These are phyloP conservation scores for Aspergillus cejpii DNA, from an alignment of 2,329 filamentous ascomycete genomes.

Conservation along the genomic window DNA sequence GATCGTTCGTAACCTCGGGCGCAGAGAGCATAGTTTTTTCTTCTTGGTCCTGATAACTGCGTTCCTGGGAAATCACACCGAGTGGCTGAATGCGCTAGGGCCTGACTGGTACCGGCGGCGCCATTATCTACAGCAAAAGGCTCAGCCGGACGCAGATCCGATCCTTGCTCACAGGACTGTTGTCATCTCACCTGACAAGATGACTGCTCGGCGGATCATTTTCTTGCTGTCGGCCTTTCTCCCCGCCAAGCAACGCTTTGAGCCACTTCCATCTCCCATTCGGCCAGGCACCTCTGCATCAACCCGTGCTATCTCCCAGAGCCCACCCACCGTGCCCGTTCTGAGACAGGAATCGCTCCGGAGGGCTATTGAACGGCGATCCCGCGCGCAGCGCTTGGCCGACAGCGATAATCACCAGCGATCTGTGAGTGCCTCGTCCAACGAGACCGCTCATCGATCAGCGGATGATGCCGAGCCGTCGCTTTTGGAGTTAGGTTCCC, in stretches of 20 bases:
- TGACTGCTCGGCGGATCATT: slow-evolving; percentile 52
- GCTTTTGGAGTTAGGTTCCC: slow-evolving; percentile 19
- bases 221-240: slow-evolving; percentile 55
- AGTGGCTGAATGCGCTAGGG: slow-evolving; percentile 52
- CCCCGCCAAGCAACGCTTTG: slow-evolving; percentile 43
- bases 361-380: slow-evolving; percentile 48
- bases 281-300: slow-evolving; percentile 42
- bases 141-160: slow-evolving; percentile 42
- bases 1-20: slow-evolving; percentile 49
- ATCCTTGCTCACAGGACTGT: slow-evolving; percentile 50
- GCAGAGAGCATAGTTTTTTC: slow-evolving; percentile 54
- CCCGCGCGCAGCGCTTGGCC: slow-evolving; percentile 42
- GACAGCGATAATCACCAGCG: slow-evolving; percentile 31
- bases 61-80: slow-evolving; percentile 54
- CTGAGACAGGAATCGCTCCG: slow-evolving; percentile 50
- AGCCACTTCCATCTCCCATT: slow-evolving; percentile 34
- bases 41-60: slow-evolving; percentile 54
- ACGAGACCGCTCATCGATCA: slow-evolving; percentile 34
- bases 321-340: slow-evolving; percentile 46
- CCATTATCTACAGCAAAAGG: slow-evolving; percentile 47
- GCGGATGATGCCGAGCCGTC: slow-evolving; percentile 30
- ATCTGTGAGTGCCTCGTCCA: slow-evolving; percentile 43
- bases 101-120: slow-evolving; percentile 51
- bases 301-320: slow-evolving; percentile 47
- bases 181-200: slow-evolving; percentile 53